These are phyloP conservation scores for Rhodotorula sp. DNA, from an alignment of 1,284 basidiomycete genomes.

Conservation along the genomic window DNA sequence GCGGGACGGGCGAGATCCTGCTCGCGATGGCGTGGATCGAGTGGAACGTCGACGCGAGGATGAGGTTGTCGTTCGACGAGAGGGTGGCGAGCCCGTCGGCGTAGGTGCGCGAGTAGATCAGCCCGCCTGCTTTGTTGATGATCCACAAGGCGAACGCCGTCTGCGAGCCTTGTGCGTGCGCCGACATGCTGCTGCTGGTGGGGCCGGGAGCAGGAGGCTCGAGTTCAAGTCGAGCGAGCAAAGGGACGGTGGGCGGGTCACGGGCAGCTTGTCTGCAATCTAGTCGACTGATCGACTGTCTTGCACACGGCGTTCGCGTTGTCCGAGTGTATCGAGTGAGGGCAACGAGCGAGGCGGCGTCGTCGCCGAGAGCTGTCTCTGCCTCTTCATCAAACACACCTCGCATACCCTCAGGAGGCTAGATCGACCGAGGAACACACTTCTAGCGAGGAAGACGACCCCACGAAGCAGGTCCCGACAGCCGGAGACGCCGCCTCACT, in stretches of 20 bases:
- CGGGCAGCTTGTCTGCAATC: too few relatives aligned
- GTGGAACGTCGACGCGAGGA: constrained; percentile 93
- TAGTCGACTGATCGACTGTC: too few relatives aligned
- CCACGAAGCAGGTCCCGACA: too few relatives aligned
- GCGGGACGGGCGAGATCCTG: constrained; percentile 76
- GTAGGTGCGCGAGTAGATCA: constrained; percentile 90
- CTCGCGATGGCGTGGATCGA: constrained; percentile 98
- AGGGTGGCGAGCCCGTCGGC: constrained; percentile 79
- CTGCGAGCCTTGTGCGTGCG: constrained; percentile 52
- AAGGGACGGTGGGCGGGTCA: not conserved
- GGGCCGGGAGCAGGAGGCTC: not conserved
- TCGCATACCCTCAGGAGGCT: too few relatives aligned
- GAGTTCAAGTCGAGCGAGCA: not conserved
- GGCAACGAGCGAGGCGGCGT: too few relatives aligned
- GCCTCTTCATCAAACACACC: too few relatives aligned
- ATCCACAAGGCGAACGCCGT: constrained; percentile 83
- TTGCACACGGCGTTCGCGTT: too few relatives aligned
- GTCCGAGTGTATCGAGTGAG: too few relatives aligned
- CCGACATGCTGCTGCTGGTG: not conserved
- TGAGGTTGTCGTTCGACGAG: constrained; percentile 94
- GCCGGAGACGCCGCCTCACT: too few relatives aligned
- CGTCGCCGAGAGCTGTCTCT: too few relatives aligned
- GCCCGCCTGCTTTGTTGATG: constrained; percentile 97
- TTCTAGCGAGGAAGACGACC: too few relatives aligned
- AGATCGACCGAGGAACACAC: too few relatives aligned